These are phyloP conservation scores for Henckelia pumila DNA, from an alignment of 257 asterid genomes.

Conservation along the genomic window DNA sequence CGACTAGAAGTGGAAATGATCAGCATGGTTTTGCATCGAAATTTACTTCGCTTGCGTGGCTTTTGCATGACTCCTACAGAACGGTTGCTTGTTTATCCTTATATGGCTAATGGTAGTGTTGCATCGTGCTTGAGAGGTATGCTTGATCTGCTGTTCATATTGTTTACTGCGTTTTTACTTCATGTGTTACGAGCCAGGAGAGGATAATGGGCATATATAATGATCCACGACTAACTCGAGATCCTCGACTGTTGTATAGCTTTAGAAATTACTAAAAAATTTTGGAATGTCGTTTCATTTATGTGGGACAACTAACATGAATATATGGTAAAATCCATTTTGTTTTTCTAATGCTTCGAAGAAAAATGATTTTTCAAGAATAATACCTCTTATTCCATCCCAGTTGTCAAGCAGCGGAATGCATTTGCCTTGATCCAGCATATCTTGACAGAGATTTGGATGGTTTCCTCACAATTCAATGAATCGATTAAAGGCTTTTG, in stretches of 20 bases:
- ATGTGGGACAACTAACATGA: not conserved
- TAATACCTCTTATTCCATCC: not conserved
- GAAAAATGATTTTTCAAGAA: not conserved
- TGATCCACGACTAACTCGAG: not conserved
- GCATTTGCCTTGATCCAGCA: not conserved
- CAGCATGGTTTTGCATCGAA: conserved; percentile 32
- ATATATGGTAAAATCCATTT: not conserved
- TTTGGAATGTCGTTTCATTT: not conserved
- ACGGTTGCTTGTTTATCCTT: conserved; percentile 31
- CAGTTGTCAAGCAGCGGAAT: not conserved
- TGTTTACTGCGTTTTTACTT: not conserved
- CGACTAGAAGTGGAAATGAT: conserved; percentile 33
- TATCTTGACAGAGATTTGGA: not conserved
- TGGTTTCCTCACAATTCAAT: not conserved
- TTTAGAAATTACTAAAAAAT: not conserved
- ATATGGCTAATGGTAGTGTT: conserved; percentile 35
- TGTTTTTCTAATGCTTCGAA: not conserved
- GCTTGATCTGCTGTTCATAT: conserved; percentile 6
- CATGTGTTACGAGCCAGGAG: too few species aligned
- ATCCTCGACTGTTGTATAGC: conserved; percentile 14
- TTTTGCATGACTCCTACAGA: conserved; percentile 36
- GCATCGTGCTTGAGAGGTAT: conserved; percentile 33
- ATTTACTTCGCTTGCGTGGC: conserved; percentile 31
- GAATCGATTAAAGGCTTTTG: not conserved
- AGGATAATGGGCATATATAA: too few species aligned